Evolutionary conservation across 2,329 filamentous ascomycete species (phyloP).

Genomic region (Colletotrichum spinosum): DNA sequence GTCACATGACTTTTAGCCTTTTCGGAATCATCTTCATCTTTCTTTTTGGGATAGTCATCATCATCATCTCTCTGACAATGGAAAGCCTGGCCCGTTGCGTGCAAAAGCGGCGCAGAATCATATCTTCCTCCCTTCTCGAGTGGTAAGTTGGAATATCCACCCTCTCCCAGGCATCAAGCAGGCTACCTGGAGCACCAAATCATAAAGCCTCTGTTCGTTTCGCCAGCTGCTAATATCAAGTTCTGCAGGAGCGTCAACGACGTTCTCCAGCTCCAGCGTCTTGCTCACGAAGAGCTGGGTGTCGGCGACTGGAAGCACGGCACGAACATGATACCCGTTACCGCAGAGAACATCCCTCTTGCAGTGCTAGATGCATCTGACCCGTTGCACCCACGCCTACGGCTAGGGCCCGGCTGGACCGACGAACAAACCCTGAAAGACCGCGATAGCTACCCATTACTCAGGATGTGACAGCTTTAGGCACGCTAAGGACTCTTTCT

Average conservation of each 20-base stretch:
- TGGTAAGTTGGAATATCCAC: too few species aligned
- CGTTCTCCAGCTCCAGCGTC: constrained; percentile 43
- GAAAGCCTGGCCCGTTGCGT: too few species aligned
- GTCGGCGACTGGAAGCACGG: constrained; percentile 34
- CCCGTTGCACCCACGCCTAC: constrained; percentile 17
- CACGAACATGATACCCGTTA: constrained; percentile 31
- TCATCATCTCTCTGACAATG: background rate
- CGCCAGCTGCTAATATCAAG: constrained; percentile 16
- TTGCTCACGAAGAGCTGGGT: constrained; percentile 41
- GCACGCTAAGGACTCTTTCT: too few species aligned
- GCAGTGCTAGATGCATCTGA: constrained; percentile 32
- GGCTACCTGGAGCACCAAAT: too few species aligned
- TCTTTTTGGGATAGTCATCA: constrained; percentile 36
- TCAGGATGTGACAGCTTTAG: too few species aligned
- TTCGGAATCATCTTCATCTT: constrained; percentile 43
- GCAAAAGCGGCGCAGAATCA: too few species aligned
- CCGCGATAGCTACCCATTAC: too few species aligned
- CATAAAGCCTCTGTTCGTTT: constrained; percentile 21
- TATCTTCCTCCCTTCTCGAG: too few species aligned
- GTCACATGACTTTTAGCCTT: constrained; percentile 43
- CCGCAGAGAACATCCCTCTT: constrained; percentile 32
- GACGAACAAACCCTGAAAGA: too few species aligned
- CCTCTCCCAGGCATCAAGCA: too few species aligned
- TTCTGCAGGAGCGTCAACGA: constrained; percentile 34
- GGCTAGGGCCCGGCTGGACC: too few species aligned